These are phyloP conservation scores for Pythium myriotylum DNA, from an alignment of 352 stramenopile genomes.

Conservation along the genomic window DNA sequence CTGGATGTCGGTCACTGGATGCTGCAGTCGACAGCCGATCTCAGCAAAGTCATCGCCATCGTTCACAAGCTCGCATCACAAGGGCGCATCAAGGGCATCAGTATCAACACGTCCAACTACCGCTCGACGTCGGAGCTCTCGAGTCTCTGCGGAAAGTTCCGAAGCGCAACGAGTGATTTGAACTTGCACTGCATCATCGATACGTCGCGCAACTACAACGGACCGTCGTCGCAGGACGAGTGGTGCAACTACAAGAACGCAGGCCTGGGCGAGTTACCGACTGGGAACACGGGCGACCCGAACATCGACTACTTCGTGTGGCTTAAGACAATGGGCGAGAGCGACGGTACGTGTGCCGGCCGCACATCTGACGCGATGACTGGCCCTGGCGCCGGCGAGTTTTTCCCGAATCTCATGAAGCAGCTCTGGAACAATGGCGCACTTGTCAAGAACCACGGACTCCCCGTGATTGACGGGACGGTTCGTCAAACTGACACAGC, in stretches of 20 bases:
- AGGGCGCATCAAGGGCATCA: constrained; percentile 53
- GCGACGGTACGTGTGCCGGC: too few relatives aligned
- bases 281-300: constrained; percentile 40
- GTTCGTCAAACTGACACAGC: too few relatives aligned
- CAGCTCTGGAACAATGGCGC: too few relatives aligned
- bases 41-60: constrained; percentile 33
- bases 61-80: constrained; percentile 41
- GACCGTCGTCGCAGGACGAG: constrained; percentile 35
- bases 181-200: constrained; percentile 58
- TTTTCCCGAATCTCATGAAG: too few relatives aligned
- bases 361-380: too few relatives aligned
- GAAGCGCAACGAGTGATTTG: constrained; percentile 41
- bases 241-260: constrained; percentile 75
- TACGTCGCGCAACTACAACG: constrained; percentile 68
- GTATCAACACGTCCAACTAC: constrained; percentile 82
- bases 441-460: too few relatives aligned
- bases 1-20: constrained; percentile 66
- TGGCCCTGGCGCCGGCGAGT: too few relatives aligned
- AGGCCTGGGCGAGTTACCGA: constrained; percentile 55
- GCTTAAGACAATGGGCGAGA: constrained; percentile 70
- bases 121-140: constrained; percentile 50
- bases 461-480: too few relatives aligned
- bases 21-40: constrained; percentile 25
- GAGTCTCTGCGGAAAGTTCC: constrained; percentile 55
- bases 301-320: constrained; percentile 79